phyloP scores from a whole-genome alignment of 768 basidiomycete species.

The Phlegmacium glaucopus region DNA sequence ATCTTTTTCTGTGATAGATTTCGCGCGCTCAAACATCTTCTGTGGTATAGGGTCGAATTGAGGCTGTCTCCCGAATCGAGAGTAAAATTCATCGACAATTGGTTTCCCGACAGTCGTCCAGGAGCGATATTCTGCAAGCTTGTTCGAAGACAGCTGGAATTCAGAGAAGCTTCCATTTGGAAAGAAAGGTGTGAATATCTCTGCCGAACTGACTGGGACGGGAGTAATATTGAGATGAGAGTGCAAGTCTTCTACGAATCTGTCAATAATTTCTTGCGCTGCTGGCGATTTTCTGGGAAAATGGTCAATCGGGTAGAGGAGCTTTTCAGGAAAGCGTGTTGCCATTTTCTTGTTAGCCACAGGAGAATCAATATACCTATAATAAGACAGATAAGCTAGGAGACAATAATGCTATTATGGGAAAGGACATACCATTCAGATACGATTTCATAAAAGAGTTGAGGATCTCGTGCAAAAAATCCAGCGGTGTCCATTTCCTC shows the following conservation, averaged over 20 bases:
- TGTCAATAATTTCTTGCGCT: conserved; percentile 29
- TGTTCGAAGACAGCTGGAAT: conserved; percentile 29
- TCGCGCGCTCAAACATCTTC: conserved; percentile 28
- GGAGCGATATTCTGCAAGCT: conserved; percentile 33
- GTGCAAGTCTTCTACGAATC: conserved; percentile 23
- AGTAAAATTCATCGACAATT: conserved; percentile 19
- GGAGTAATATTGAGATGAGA: conserved; percentile 24
- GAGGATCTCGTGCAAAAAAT: conserved; percentile 32
- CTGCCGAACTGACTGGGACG: conserved; percentile 25
- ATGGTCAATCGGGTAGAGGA: conserved; percentile 33
- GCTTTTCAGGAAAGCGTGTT: conserved; percentile 26
- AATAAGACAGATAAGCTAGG: background rate
- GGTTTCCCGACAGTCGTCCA: conserved; percentile 33
- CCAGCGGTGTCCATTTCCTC: conserved; percentile 40
- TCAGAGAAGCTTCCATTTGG: conserved; percentile 25
- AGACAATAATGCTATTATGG: background rate
- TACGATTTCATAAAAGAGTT: conserved; percentile 25
- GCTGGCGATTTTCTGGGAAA: conserved; percentile 28
- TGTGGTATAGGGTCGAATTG: conserved; percentile 29
- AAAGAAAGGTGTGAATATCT: conserved; percentile 24
- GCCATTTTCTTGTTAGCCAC: conserved; percentile 19
- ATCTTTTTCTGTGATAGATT: conserved; percentile 19
- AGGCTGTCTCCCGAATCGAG: conserved; percentile 20
- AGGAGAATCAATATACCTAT: conserved; percentile 30
- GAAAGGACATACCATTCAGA: conserved; percentile 24